These are phyloP conservation scores for Dimargaris cristalligena DNA, from an alignment of 192 early-diverging fungal species.

Conservation along the genomic window DNA sequence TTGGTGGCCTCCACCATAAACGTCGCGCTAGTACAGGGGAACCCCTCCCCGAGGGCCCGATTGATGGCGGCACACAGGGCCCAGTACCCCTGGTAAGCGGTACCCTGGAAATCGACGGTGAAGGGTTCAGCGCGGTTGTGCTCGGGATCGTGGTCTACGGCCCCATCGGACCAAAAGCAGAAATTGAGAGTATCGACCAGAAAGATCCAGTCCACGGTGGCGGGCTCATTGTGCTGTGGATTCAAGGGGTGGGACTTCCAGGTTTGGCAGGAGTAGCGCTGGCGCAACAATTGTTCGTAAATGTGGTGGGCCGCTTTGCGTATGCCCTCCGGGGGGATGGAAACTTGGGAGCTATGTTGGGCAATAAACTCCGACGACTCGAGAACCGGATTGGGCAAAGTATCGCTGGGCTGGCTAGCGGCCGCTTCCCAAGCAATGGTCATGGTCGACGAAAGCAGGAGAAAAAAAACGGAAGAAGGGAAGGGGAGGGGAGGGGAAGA, in stretches of 20 bases:
- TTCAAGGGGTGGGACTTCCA: slow-evolving; percentile 47
- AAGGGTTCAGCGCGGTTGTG: background rate
- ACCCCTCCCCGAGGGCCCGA: slow-evolving; percentile 38
- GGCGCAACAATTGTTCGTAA: slow-evolving; percentile 37
- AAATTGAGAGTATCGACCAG: slow-evolving; percentile 70
- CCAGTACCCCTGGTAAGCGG: slow-evolving; percentile 64
- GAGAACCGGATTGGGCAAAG: slow-evolving; percentile 19
- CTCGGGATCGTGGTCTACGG: slow-evolving; percentile 23
- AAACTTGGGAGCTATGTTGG: slow-evolving; percentile 41
- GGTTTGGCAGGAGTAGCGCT: slow-evolving; percentile 37
- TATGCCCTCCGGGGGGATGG: slow-evolving; percentile 33
- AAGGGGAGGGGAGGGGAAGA: too few species aligned
- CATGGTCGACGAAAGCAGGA: too few species aligned
- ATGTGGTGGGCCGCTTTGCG: slow-evolving; percentile 35
- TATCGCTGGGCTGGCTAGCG: too few species aligned
- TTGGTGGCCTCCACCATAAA: slow-evolving; percentile 12
- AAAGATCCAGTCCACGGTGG: slow-evolving; percentile 63
- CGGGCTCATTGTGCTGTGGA: slow-evolving; percentile 35
- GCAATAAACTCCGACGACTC: slow-evolving; percentile 21
- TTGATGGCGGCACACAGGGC: slow-evolving; percentile 61
- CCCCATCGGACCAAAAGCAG: slow-evolving; percentile 59
- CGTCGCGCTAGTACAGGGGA: slow-evolving; percentile 40
- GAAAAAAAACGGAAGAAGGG: too few species aligned
- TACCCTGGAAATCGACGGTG: slow-evolving; percentile 32
- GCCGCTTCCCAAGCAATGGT: too few species aligned